Evolutionary conservation across 108 stramenopile species (phyloP).

Genomic region (Pelagomonas calceolata): DNA sequence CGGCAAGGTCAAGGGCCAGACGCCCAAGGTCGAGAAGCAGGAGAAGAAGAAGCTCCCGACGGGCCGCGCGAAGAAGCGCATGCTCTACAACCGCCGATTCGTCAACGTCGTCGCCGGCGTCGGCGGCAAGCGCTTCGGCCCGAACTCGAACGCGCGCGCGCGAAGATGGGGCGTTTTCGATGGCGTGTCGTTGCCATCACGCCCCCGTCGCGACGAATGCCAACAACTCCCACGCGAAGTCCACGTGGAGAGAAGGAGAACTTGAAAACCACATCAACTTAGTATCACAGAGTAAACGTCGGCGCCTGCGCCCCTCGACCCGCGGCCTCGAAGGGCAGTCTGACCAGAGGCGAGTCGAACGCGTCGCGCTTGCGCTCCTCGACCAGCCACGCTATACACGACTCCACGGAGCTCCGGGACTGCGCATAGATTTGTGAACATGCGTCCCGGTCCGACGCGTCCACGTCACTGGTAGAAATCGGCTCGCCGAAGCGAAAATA

Average conservation of each 20-base stretch:
- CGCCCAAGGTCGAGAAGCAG: constrained; percentile 91
- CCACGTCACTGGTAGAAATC: constrained; percentile 42
- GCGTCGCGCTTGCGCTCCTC: constrained; percentile 40
- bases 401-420: constrained; percentile 47
- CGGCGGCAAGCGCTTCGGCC: constrained; percentile 94
- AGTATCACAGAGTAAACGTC: neutral
- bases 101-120: constrained; percentile 94
- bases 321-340: neutral
- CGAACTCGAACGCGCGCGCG: constrained; percentile 93
- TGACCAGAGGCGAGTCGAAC: neutral
- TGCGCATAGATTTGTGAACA: constrained; percentile 47
- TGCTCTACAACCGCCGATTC: constrained; percentile 99
- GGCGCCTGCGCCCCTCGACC: neutral
- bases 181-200: no score
- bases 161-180: no score
- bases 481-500: constrained; percentile 74
- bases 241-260: no score
- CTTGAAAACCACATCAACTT: no score
- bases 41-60: constrained; percentile 91
- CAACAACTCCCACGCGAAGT: no score
- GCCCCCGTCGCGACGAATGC: no score
- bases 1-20: constrained; percentile 99
- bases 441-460: constrained; percentile 48
- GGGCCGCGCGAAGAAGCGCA: constrained; percentile 98
- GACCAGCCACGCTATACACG: constrained; percentile 60